Evolutionary conservation across 1,284 basidiomycete species (phyloP).

Genomic region (Puccinia coronata): DNA sequence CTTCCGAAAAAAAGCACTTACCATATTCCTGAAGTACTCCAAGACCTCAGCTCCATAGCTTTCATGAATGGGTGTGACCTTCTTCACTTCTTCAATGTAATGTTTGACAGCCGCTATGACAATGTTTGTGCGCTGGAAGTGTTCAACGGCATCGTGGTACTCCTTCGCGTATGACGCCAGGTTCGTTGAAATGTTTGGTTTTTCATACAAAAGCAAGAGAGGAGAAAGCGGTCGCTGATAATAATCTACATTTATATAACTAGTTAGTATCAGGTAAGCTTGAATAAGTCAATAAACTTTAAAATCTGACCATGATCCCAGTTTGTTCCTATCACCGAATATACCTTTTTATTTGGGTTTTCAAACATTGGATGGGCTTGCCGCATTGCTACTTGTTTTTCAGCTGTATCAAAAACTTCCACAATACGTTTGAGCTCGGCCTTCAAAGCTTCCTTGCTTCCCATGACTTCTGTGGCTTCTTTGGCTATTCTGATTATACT

Average conservation of each 20-base stretch:
- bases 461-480: neutral
- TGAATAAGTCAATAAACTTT: neutral
- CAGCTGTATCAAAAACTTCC: neutral
- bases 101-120: neutral
- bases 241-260: neutral
- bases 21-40: neutral
- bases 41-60: neutral
- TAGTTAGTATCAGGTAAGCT: neutral
- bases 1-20: neutral
- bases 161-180: neutral
- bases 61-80: neutral
- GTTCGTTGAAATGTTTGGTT: neutral
- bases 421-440: neutral
- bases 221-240: slow-evolving; percentile 7
- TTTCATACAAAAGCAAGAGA: neutral
- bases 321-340: neutral
- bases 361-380: too few relatives aligned
- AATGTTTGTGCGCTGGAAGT: neutral
- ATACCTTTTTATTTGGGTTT: too few relatives aligned
- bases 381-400: neutral
- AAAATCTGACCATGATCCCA: neutral
- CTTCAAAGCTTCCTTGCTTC: neutral
- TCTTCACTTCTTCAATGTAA: neutral
- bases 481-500: neutral
- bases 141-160: neutral